A percentile compares a stretch with the other conserved stretches of the same genome.
phyloP scores from a whole-genome alignment of 352 stramenopile genomes.

The Globisporangium solare region DNA sequence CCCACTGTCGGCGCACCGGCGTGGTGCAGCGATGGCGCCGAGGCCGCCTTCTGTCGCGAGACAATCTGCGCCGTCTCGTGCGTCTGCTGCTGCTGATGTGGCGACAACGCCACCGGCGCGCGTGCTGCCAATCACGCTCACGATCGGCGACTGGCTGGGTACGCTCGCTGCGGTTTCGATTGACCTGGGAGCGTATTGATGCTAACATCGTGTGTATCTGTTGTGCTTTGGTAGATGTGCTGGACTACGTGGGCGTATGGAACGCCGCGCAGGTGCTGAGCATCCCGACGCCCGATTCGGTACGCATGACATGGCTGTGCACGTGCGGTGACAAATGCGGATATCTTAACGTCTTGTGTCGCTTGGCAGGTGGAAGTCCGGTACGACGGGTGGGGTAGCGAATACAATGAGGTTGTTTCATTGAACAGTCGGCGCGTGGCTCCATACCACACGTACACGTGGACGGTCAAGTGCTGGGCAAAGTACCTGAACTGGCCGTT shows the following conservation, averaged over 20 bases:
- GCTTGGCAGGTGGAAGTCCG: conserved; percentile 45
- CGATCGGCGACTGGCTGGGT: conserved; percentile 13
- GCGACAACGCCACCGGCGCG: background rate
- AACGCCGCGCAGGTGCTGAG: conserved; percentile 15
- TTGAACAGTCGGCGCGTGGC: conserved; percentile 57
- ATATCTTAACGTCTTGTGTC: too few relatives aligned
- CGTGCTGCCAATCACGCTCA: conserved; percentile 9
- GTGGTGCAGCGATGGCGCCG: too few relatives aligned
- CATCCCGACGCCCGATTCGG: conserved; percentile 6
- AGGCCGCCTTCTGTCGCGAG: background rate
- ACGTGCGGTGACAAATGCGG: background rate
- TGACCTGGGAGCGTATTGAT: background rate
- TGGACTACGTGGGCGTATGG: conserved; percentile 18
- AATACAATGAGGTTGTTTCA: conserved; percentile 57
- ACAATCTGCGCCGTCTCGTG: background rate
- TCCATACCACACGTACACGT: conserved; percentile 76
- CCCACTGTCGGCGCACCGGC: too few relatives aligned
- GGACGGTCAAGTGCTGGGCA: conserved; percentile 74
- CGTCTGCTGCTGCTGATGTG: background rate
- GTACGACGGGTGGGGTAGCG: conserved; percentile 59
- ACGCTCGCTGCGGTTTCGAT: background rate
- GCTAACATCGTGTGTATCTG: background rate
- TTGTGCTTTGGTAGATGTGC: conserved; percentile 8
- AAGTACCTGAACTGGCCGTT: conserved; percentile 78
- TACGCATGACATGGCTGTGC: background rate